Evolutionary conservation across 1,284 basidiomycete species (phyloP).

Genomic region (Phlebopus sp.): DNA sequence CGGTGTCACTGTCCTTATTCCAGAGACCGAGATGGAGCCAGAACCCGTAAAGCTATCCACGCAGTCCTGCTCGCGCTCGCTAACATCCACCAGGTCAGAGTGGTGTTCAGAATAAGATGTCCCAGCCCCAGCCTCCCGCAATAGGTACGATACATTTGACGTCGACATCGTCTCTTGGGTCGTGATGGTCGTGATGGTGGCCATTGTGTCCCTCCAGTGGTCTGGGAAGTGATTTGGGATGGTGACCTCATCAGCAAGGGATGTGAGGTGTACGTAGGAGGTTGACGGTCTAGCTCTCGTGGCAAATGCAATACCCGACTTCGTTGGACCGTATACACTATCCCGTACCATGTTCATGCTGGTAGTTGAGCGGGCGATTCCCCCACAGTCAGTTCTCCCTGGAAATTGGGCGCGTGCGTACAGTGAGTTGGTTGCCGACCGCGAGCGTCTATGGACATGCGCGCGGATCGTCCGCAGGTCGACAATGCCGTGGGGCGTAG

Average conservation of each 20-base stretch:
- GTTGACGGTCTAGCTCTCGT: neutral
- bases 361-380: slow-evolving; percentile 1
- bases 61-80: neutral
- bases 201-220: slow-evolving; percentile 19
- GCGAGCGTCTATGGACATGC: slow-evolving; percentile 16
- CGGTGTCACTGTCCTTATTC: no score
- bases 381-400: no score
- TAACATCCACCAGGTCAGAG: neutral
- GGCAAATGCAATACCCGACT: no score
- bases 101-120: no score
- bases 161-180: slow-evolving; percentile 21
- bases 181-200: slow-evolving; percentile 27
- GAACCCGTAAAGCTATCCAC: neutral
- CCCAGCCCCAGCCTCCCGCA: slow-evolving; percentile 1
- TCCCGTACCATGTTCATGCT: neutral
- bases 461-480: slow-evolving; percentile 17
- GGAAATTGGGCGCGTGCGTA: slow-evolving; percentile 5
- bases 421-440: slow-evolving; percentile 15
- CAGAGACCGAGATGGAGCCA: no score
- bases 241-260: slow-evolving; percentile 1
- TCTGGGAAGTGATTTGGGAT: no score
- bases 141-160: slow-evolving; percentile 14
- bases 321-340: neutral
- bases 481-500: slow-evolving; percentile 12
- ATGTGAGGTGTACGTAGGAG: neutral